A percentile compares a stretch with the other conserved stretches of the same genome.
Conservation (phyloP, 2,329 filamentous ascomycete species). For the Fusarium cyanostomum region DNA sequence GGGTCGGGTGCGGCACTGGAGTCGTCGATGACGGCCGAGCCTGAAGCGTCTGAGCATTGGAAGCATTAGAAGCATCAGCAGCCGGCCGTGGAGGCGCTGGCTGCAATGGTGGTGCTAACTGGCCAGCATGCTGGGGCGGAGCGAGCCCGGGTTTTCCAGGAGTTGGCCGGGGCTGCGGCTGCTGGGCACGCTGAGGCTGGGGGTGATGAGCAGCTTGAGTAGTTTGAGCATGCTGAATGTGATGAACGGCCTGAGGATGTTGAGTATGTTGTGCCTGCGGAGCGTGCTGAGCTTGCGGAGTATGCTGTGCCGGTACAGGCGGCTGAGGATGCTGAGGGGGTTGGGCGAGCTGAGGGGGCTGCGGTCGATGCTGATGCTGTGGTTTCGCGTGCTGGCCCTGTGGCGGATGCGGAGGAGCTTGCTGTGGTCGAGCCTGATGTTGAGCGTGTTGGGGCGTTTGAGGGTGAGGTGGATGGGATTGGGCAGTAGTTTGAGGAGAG, state of each 20-base stretch:
- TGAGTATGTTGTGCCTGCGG: conserved; percentile 31
- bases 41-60: conserved; percentile 38
- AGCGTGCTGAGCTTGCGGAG: conserved; percentile 34
- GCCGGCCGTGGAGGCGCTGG: conserved; percentile 44
- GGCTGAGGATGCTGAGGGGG: conserved; percentile 27
- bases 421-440: conserved; percentile 33
- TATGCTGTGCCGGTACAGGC: conserved; percentile 20
- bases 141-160: conserved; percentile 46
- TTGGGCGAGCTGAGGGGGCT: conserved; percentile 26
- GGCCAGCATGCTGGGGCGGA: conserved; percentile 49
- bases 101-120: conserved; percentile 49
- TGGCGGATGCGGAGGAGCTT: conserved; percentile 30
- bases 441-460: conserved; percentile 35
- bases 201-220: conserved; percentile 28
- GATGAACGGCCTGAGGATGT: conserved; percentile 21
- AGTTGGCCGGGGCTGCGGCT: conserved; percentile 37
- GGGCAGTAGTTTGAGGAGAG: conserved; percentile 32
- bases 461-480: conserved; percentile 36
- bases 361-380: conserved; percentile 31
- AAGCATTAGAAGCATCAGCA: conserved; percentile 29
- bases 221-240: conserved; percentile 25
- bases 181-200: conserved; percentile 33
- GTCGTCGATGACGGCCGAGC: conserved; percentile 47
- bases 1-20: conserved; percentile 48
- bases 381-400: conserved; percentile 34